Evolutionary conservation across 257 asterid species (phyloP).

Genomic region (Forsythia viridissima): DNA sequence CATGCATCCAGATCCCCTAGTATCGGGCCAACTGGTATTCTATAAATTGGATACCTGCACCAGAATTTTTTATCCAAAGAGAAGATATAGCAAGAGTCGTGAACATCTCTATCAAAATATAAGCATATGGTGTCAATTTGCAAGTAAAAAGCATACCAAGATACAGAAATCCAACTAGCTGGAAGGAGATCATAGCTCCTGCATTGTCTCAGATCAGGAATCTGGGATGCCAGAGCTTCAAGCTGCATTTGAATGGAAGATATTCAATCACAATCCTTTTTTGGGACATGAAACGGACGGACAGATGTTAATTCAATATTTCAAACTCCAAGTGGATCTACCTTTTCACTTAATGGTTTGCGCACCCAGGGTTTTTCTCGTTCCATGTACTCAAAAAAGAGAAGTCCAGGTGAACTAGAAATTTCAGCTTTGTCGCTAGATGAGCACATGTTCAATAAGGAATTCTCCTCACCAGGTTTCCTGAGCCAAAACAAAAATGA

Average conservation of each 20-base stretch:
- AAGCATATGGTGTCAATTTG: background rate
- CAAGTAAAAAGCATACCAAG: slow-evolving; percentile 56
- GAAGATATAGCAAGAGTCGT: slow-evolving; percentile 1
- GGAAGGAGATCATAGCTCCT: slow-evolving; percentile 83
- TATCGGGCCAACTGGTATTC: slow-evolving; percentile 53
- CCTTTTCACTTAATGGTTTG: slow-evolving; percentile 68
- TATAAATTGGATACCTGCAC: slow-evolving; percentile 73
- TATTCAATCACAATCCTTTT: slow-evolving; percentile 22
- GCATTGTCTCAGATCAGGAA: slow-evolving; percentile 57
- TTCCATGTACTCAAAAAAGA: slow-evolving; percentile 61
- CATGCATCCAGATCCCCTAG: slow-evolving; percentile 48
- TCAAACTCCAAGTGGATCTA: slow-evolving; percentile 21
- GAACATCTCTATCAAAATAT: slow-evolving; percentile 8
- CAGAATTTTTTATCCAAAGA: slow-evolving; percentile 23
- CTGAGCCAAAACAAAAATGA: slow-evolving; percentile 18
- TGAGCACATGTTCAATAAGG: slow-evolving; percentile 19
- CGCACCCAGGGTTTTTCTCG: slow-evolving; percentile 63
- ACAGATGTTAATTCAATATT: background rate
- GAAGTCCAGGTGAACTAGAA: slow-evolving; percentile 41
- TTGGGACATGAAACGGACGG: slow-evolving; percentile 9
- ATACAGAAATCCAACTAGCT: slow-evolving; percentile 79
- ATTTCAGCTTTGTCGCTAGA: slow-evolving; percentile 37
- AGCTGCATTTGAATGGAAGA: slow-evolving; percentile 43
- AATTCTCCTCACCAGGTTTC: slow-evolving; percentile 32
- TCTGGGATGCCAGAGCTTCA: slow-evolving; percentile 45